Evolutionary conservation across 2,329 filamentous ascomycete genomes (phyloP).

Genomic region (Pseudogymnoascus verrucosus): DNA sequence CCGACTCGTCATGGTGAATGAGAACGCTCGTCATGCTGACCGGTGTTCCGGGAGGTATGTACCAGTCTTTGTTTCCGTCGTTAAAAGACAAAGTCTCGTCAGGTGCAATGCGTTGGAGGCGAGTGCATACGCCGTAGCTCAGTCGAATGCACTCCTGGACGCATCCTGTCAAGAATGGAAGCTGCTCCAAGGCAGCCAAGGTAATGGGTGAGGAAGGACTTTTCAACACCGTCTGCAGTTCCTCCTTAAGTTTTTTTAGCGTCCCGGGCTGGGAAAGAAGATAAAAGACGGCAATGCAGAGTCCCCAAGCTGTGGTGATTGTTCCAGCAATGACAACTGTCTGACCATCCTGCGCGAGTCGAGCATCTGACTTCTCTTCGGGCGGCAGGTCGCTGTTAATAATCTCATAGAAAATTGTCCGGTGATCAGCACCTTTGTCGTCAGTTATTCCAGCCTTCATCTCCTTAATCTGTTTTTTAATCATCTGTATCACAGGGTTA

Average conservation of each 20-base stretch:
- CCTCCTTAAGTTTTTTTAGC: constrained; percentile 25
- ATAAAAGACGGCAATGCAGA: constrained; percentile 30
- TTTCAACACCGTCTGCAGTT: constrained; percentile 24
- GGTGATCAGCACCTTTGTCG: constrained; percentile 14
- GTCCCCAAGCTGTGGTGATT: constrained; percentile 30
- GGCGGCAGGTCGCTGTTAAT: constrained; percentile 26
- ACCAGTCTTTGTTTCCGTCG: constrained; percentile 15
- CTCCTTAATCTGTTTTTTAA: constrained; percentile 7
- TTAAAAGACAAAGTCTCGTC: constrained; percentile 17
- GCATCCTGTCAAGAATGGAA: constrained; percentile 27
- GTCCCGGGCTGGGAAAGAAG: constrained; percentile 28
- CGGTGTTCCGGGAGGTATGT: constrained; percentile 26
- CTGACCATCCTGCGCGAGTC: constrained; percentile 28
- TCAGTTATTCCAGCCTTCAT: constrained; percentile 10
- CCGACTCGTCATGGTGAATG: constrained; percentile 32
- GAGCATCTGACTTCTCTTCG: constrained; percentile 26
- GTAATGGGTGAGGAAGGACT: constrained; percentile 11
- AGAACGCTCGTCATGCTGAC: constrained; percentile 33
- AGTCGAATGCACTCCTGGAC: constrained; percentile 30
- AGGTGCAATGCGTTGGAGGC: constrained; percentile 23
- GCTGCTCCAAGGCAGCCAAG: constrained; percentile 19
- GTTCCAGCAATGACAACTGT: constrained; percentile 29
- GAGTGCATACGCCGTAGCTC: constrained; percentile 24
- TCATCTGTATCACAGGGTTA: constrained; percentile 7
- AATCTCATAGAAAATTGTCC: constrained; percentile 24